Percentiles rank a stretch among this genome's conserved stretches.
Conservation (phyloP, 257 asterid species). For the Gentiana dahurica region DNA sequence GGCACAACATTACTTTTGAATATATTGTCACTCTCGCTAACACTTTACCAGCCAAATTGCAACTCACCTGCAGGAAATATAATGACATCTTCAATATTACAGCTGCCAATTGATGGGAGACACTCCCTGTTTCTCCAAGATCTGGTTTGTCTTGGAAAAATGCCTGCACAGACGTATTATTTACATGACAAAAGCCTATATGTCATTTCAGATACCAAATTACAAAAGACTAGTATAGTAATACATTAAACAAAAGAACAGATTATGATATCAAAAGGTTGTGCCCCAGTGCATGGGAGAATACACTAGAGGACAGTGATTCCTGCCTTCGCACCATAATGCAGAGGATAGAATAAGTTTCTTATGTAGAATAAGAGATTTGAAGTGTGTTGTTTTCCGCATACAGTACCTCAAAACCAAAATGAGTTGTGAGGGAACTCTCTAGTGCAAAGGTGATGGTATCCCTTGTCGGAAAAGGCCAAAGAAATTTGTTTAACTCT, state of each 20-base stretch:
- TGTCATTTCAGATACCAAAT: constrained; percentile 1
- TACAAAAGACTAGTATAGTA: neutral
- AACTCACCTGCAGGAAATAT: constrained; percentile 2
- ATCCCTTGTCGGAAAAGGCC: neutral
- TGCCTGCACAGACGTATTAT: constrained; percentile 36
- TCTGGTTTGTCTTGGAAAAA: constrained; percentile 76
- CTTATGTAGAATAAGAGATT: too few relatives aligned
- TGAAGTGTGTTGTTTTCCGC: neutral
- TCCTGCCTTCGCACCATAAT: too few relatives aligned
- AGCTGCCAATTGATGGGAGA: constrained; percentile 85
- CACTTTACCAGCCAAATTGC: neutral
- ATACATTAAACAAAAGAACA: neutral
- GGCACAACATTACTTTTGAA: too few relatives aligned
- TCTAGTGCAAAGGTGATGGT: neutral
- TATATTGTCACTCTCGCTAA: too few relatives aligned
- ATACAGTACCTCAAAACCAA: neutral
- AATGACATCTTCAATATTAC: constrained; percentile 18
- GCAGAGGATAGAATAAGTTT: too few relatives aligned
- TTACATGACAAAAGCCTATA: neutral
- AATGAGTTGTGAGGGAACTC: neutral
- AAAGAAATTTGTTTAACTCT: neutral
- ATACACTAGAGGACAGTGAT: too few relatives aligned
- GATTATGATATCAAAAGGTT: neutral
- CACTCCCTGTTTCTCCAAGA: constrained; percentile 60
- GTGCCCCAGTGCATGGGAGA: neutral